Base-by-base conservation (phyloP, 495 filamentous ascomycete species). In the Trichoderma virens region DNA sequence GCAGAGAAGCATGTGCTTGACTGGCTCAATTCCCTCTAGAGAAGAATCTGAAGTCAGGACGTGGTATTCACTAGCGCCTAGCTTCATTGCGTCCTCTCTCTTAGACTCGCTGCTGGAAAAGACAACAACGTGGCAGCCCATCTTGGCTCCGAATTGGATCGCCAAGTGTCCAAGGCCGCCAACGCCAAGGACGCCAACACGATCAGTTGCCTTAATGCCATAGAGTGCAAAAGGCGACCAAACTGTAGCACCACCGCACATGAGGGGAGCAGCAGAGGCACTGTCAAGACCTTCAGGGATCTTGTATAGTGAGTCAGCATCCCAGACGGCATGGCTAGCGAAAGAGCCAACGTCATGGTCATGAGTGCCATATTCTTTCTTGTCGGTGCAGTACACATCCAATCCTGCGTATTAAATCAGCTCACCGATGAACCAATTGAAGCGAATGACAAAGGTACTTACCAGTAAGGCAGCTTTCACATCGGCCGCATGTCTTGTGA, bases 111-210 rank as follows among this genome's bases (percentile, higher is more conserved):
- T 82, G 5, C 76, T 72, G 3, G 79, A 83, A 69, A 88, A 85
- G 0, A 86, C 85, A 8, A 86, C 75, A 0, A 87, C 85, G n/a
- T 84, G 68, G 65, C 83, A 86, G 2, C 85, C 86, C 81, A 84
- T 83, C 70, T 86, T 84, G 6, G 78, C 73, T 25, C 83, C 84
- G 60, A 86, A 88, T 63, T 87, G 83, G 54, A 89, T 85, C 1
- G 85, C 86, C 59, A 88, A 67, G 68, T 88, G 86, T 0, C 86
- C 86, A 0, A 88, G 73, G 0, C 86, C 86, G 16, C 86, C 86
- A 7, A 88, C 71, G 9, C 86, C 85, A 2, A 88, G 74, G 45
- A 89, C 78, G 3, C 86, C 85, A 23, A 88, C 85, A 0, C 78
- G 76, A 38, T 83, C 74, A 0, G 75, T 79, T 2, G 83, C 73